phyloP scores from a whole-genome alignment of 768 basidiomycete genomes.

The Pulveroboletus frians region DNA sequence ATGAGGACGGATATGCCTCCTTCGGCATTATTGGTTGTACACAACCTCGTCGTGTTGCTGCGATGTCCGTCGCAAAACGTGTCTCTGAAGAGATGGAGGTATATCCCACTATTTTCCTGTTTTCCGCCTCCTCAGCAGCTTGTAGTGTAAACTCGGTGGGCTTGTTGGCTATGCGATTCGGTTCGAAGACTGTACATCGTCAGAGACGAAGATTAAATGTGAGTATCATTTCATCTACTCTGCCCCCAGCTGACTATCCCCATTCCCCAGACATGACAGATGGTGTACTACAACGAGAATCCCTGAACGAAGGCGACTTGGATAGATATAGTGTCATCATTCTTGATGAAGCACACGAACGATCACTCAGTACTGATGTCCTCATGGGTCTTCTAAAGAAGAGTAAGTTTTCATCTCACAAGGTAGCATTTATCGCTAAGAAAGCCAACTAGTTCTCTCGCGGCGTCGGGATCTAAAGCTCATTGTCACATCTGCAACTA shows the following conservation, averaged over 20 bases:
- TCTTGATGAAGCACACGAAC: constrained; percentile 98
- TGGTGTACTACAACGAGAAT: constrained; percentile 96
- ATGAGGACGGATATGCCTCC: constrained; percentile 93
- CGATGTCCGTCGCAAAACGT: constrained; percentile 99
- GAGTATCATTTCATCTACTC: constrained; percentile 21
- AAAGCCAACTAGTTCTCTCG: constrained; percentile 56
- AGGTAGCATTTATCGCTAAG: background rate
- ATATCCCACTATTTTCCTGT: constrained; percentile 17
- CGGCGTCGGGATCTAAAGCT: constrained; percentile 90
- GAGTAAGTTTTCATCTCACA: constrained; percentile 47
- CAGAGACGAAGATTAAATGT: constrained; percentile 98
- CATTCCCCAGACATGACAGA: constrained; percentile 86
- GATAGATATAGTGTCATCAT: constrained; percentile 97
- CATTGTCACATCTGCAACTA: constrained; percentile 97
- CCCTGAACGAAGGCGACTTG: constrained; percentile 95
- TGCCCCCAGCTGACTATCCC: background rate
- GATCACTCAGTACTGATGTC: constrained; percentile 95
- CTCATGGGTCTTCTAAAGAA: constrained; percentile 94
- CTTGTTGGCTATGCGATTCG: constrained; percentile 97
- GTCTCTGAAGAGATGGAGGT: constrained; percentile 99
- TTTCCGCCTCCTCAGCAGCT: constrained; percentile 4
- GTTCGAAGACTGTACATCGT: constrained; percentile 94
- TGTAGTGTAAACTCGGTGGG: constrained; percentile 79
- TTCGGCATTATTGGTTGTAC: constrained; percentile 94
- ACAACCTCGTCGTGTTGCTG: constrained; percentile 96